Percentiles rank a stretch among this genome's conserved stretches.
These are phyloP conservation scores for Aspergillus taichungensis DNA, from an alignment of 495 filamentous ascomycete species.

Conservation along the genomic window DNA sequence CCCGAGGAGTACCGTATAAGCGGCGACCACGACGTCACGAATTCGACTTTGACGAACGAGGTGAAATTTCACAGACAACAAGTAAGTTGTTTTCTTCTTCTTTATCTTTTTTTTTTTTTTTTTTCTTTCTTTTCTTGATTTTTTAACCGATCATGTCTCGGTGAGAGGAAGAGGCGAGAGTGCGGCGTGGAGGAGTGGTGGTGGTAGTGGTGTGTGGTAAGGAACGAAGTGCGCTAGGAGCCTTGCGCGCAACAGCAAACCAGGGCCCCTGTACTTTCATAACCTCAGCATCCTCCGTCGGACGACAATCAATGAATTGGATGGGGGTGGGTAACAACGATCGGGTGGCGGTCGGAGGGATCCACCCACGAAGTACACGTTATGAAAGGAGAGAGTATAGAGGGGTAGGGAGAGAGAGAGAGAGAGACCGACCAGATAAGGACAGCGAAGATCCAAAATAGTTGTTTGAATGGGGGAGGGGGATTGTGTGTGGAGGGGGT, in stretches of 20 bases:
- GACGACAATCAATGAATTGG: background rate
- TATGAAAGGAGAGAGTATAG: background rate
- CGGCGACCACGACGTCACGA: no score
- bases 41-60: no score
- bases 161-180: constrained; percentile 14
- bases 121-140: no score
- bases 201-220: constrained; percentile 16
- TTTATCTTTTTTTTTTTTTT: no score
- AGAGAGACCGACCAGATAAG: no score
- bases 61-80: no score
- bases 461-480: no score
- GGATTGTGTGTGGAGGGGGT: no score
- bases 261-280: constrained; percentile 40
- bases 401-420: no score
- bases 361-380: constrained; percentile 5
- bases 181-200: constrained; percentile 13
- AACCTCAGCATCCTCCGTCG: constrained; percentile 37
- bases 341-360: constrained; percentile 5
- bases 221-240: constrained; percentile 33
- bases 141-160: constrained; percentile 24
- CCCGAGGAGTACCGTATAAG: no score
- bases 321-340: background rate
- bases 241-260: constrained; percentile 40
- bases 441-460: no score
- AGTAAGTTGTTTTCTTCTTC: no score